Conservation (phyloP, 768 basidiomycete genomes). For the Mycena olivaceomarginata region DNA sequence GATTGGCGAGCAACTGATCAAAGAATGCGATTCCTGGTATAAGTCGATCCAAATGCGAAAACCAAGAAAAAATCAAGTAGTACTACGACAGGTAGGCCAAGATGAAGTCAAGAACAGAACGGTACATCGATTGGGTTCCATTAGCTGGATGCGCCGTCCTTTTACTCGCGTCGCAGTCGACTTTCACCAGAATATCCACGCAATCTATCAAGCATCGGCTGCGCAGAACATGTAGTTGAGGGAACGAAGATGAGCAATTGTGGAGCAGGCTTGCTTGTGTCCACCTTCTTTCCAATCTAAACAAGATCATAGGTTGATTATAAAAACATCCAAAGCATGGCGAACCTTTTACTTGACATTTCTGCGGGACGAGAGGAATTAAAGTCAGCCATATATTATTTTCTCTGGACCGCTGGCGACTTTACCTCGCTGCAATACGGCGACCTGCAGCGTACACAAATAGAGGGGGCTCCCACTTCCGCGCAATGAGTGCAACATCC, state of each 20-base stretch:
- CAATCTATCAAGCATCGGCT: slow-evolving; percentile 14
- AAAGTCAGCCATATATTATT: slow-evolving; percentile 23
- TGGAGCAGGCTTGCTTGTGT: slow-evolving; percentile 25
- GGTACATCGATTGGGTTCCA: background rate
- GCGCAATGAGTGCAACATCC: slow-evolving; percentile 30
- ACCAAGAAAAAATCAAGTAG: background rate
- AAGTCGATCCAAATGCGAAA: too few species aligned
- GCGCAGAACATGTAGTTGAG: slow-evolving; percentile 28
- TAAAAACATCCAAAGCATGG: background rate
- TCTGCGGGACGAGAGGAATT: slow-evolving; percentile 10
- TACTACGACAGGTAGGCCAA: background rate
- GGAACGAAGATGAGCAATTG: slow-evolving; percentile 23
- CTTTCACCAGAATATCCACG: background rate
- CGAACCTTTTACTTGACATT: slow-evolving; percentile 30
- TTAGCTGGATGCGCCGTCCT: slow-evolving; percentile 3
- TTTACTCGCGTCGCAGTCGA: background rate
- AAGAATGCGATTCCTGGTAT: too few species aligned
- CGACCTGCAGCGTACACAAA: slow-evolving; percentile 28
- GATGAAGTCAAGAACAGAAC: background rate
- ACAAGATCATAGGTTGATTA: slow-evolving; percentile 1
- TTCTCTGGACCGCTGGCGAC: background rate
- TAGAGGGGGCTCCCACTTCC: slow-evolving; percentile 5
- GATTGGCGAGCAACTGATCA: too few species aligned
- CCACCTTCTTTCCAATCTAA: slow-evolving; percentile 33
- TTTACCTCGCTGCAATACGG: slow-evolving; percentile 25